Base-by-base conservation (phyloP, 768 basidiomycete genomes). In the Amanita molliuscula region DNA sequence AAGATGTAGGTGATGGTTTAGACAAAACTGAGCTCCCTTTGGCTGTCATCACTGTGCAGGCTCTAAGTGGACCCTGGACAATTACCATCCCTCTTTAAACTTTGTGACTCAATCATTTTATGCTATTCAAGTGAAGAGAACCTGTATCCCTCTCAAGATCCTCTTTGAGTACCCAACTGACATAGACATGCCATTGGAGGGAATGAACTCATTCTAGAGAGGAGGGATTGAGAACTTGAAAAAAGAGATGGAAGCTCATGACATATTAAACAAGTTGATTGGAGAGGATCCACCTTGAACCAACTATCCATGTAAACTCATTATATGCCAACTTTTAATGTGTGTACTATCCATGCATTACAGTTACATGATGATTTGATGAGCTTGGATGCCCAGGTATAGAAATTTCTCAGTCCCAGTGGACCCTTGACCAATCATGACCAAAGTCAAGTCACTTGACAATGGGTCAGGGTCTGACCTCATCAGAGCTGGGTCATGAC, bases 211-310 rank as follows among this genome's bases (percentile, higher is more conserved):
- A 10, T 56, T 54, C 47, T 57, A 54, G 56, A 52, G 29, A 44
- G 54, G 54, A 25, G 56, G 56, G 26, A 45, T 57, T 47, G 34
- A 48, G 51, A 57, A 57, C 41, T 41, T 57, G 40, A 54, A 55
- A 36, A 53, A 53, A 15, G 56, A 57, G 31, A 40, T 55, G 52
- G 52, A 55, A 51, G 56, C 54, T 36, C 53, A 55, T 28, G 54
- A 57, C 40, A 48, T 57, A 35, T 38, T 57, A 26, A 51, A 28
- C 41, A 13, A 15, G 26, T 36, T 21, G 18, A 13, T 28, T 36
- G 23, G 46, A 35, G 53, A 51, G 20, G 34, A 41, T 42, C 21
- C 2, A 2, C 13, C 9, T 16, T 25, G 23, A 3, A 10, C 2
- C 23, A 23, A 26, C 4, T 41, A 41, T 10, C 4, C 16, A 41